Conservation (phyloP, 805 yeast genomes). For the Ogataea ganodermae region DNA sequence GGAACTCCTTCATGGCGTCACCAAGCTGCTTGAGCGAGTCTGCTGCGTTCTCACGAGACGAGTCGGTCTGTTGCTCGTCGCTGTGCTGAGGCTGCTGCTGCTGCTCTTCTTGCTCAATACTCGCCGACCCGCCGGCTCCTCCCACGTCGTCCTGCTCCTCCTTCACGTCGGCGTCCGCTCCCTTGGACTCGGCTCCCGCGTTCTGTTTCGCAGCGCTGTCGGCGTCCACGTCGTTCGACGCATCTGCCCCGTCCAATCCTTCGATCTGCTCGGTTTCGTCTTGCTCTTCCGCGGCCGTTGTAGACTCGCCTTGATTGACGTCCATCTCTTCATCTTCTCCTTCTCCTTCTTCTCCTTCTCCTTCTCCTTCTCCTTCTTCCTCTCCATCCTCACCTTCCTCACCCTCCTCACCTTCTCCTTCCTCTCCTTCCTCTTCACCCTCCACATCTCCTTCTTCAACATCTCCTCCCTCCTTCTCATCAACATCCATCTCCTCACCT, state of each 20-base stretch:
- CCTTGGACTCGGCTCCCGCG: conserved; percentile 37
- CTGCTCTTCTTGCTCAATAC: conserved; percentile 40
- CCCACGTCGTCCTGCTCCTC: conserved; percentile 63
- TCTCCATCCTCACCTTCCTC: conserved; percentile 25
- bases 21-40: conserved; percentile 88
- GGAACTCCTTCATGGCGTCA: conserved; percentile 87
- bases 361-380: conserved; percentile 29
- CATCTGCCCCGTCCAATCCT: conserved; percentile 25
- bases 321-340: conserved; percentile 30
- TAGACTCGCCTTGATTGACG: conserved; percentile 30
- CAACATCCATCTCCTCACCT: conserved; percentile 31
- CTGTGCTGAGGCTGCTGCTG: conserved; percentile 47
- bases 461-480: conserved; percentile 15
- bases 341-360: conserved; percentile 30
- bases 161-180: conserved; percentile 39
- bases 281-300: conserved; percentile 27
- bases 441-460: conserved; percentile 25
- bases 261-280: conserved; percentile 25
- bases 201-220: conserved; percentile 38
- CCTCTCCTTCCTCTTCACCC: conserved; percentile 29
- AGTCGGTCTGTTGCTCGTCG: conserved; percentile 47
- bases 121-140: conserved; percentile 54
- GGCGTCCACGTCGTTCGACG: conserved; percentile 32
- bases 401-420: conserved; percentile 30
- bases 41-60: conserved; percentile 64